Base-by-base conservation (phyloP, 1,284 basidiomycete genomes). In the Ustilago cynodontis region DNA sequence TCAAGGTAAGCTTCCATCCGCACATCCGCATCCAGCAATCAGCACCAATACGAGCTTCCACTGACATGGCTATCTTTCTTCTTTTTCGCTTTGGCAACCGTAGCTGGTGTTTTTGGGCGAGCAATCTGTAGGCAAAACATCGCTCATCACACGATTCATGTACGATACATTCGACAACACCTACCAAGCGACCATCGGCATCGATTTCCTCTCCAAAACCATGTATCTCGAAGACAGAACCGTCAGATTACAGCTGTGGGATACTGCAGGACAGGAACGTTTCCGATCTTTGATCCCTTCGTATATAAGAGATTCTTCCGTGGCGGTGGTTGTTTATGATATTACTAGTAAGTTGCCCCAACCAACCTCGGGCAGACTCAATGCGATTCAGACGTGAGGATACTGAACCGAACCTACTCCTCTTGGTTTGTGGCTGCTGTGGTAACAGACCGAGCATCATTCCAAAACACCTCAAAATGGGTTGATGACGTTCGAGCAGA, bases 131-230 rank as follows among this genome's bases (percentile, higher is more conserved):
- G 84, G 85, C 14, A 86, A 88, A 91, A 99, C 97, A 14, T 95
- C 93, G 88, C 89, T 99, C 65, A 99, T 99, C 87, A 99, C 97
- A 71, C 91, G 96, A 3, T 85, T 82, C 78, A 98, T 98, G 96
- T 99, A 99, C 87, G 97, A 99, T 88, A 98, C 97, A 0, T 99
- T 99, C 87, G 97, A 99, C 89, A 98, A 97, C 87, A 99, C 96
- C 52, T 99, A 99, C 87, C 97, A 99, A 87, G 97, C 97, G 14
- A 99, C 97, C 14, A 99, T 99, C 86, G 97, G 97, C 75, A 99
- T 98, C 87, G 97, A 99, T 88, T 99, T 99, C 87, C 88, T 99
- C 86, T 96, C 94, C 88, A 99, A 99, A 89, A 99, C 97, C 0
- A 97, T 99, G 94, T 99, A 99, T 87, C 90, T 99, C 67, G 97